phyloP scores from a whole-genome alignment of 805 yeast species.

The Lipomyces starkeyi region DNA sequence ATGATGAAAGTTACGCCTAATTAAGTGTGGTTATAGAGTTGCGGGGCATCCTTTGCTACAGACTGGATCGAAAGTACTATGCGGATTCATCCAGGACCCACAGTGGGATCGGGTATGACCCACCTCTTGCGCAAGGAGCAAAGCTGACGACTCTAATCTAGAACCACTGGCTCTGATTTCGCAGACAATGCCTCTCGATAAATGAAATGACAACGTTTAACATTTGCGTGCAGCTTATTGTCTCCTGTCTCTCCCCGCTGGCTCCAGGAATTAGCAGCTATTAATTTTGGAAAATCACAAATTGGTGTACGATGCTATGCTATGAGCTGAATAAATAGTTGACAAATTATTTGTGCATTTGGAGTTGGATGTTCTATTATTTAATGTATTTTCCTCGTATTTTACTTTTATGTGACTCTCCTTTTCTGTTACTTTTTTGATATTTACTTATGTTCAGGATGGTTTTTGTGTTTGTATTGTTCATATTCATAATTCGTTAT shows the following conservation, averaged over 20 bases:
- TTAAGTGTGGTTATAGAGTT: constrained; percentile 52
- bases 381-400: neutral
- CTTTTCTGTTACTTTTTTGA: neutral
- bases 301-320: constrained; percentile 1
- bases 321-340: neutral
- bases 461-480: too few species aligned
- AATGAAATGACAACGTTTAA: neutral
- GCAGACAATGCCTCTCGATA: neutral
- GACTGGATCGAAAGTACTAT: constrained; percentile 78
- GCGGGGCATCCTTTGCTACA: constrained; percentile 94
- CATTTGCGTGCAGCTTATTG: neutral
- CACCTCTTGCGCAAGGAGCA: neutral
- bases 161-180: constrained; percentile 16
- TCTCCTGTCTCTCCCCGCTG: neutral
- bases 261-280: neutral
- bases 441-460: neutral
- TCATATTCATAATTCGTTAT: too few species aligned
- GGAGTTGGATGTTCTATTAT: neutral
- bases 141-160: neutral
- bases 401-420: neutral
- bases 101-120: constrained; percentile 63
- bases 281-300: neutral
- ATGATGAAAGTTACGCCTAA: neutral
- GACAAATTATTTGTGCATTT: neutral
- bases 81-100: constrained; percentile 87